These are phyloP conservation scores for Cunninghamia lanceolata DNA, from an alignment of 75 land plant genomes.

Conservation along the genomic window DNA sequence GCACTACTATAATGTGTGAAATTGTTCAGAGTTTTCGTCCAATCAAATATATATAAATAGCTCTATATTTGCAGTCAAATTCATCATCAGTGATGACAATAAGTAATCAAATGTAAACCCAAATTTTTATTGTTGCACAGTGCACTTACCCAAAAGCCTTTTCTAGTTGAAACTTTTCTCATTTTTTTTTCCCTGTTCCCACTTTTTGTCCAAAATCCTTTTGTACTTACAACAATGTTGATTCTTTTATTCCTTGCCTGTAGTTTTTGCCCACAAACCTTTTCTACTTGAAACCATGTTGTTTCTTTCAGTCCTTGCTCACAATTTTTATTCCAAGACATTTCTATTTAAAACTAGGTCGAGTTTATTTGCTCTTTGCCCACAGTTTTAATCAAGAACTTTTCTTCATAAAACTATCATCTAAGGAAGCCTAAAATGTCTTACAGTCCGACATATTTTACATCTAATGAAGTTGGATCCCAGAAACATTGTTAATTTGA, in stretches of 20 bases:
- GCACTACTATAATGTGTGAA: not conserved
- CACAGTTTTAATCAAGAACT: not conserved
- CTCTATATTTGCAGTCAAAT: no score
- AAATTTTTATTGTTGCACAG: not conserved
- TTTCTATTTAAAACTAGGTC: not conserved
- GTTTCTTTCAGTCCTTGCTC: not conserved
- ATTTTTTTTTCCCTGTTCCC: not conserved
- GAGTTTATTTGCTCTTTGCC: not conserved
- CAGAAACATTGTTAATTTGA: not conserved
- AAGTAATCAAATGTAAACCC: not conserved
- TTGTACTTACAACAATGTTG: not conserved
- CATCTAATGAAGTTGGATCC: not conserved
- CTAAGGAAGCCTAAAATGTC: not conserved
- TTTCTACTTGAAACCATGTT: not conserved
- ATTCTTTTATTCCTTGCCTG: not conserved
- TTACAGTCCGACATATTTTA: not conserved
- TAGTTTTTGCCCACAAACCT: not conserved
- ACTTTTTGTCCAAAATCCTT: not conserved
- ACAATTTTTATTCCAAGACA: not conserved
- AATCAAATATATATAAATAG: not conserved
- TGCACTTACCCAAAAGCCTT: not conserved
- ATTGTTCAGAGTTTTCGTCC: not conserved
- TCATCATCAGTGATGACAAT: not conserved
- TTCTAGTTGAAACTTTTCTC: not conserved
- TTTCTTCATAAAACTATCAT: not conserved